phyloP scores from a whole-genome alignment of 352 stramenopile genomes.

The Phytophthora vignae region DNA sequence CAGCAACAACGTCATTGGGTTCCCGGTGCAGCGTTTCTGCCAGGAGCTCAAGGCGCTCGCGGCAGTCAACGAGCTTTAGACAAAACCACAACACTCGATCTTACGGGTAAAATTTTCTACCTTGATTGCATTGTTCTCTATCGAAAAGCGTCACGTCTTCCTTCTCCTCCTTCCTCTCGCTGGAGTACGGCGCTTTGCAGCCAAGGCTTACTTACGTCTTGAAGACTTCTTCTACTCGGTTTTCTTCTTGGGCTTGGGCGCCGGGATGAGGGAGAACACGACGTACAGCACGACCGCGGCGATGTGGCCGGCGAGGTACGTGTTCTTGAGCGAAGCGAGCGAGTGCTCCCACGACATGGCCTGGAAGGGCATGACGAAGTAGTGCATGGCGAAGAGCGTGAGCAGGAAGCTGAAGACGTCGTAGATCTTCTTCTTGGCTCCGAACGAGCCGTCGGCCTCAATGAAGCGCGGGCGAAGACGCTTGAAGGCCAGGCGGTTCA shows the following conservation, averaged over 20 bases:
- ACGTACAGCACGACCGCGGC: constrained; percentile 69
- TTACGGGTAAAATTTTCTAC: constrained; percentile 3
- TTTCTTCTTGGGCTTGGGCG: constrained; percentile 67
- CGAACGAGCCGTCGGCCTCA: constrained; percentile 59
- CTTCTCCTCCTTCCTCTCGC: constrained; percentile 15
- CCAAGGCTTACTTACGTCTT: constrained; percentile 19
- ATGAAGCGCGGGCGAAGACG: constrained; percentile 76
- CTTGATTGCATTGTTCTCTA: constrained; percentile 36
- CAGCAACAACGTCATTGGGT: constrained; percentile 93
- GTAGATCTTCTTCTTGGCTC: constrained; percentile 67
- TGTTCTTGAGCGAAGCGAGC: constrained; percentile 68
- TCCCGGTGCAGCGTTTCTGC: constrained; percentile 85
- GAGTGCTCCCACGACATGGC: constrained; percentile 79
- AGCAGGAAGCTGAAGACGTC: constrained; percentile 58
- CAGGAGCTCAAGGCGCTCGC: constrained; percentile 61
- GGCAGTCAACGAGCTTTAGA: constrained; percentile 52
- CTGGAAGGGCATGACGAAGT: constrained; percentile 80
- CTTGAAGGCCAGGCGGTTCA: constrained; percentile 74
- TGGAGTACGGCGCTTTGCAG: constrained; percentile 23
- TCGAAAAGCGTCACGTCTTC: constrained; percentile 14
- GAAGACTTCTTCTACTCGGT: constrained; percentile 41
- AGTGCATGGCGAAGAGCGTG: constrained; percentile 66
- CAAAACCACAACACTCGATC: neutral
- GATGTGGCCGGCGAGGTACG: constrained; percentile 78
- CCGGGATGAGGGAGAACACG: constrained; percentile 70